phyloP scores from a whole-genome alignment of 495 filamentous ascomycete genomes.

The Annulohypoxylon stygium region DNA sequence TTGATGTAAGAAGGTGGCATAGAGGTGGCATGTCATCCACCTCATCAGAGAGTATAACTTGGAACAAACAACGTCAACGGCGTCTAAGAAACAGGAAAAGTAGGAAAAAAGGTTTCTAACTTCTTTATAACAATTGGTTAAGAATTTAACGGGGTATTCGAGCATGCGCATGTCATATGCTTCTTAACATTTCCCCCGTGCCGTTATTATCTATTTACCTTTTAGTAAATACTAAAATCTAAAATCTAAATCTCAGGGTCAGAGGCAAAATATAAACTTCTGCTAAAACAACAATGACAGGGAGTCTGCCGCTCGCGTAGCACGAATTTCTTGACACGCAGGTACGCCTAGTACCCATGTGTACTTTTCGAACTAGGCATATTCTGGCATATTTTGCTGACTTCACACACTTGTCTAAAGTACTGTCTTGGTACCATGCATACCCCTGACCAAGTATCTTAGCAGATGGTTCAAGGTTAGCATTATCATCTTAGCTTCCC shows the following conservation, averaged over 20 bases:
- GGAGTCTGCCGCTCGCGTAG: not conserved
- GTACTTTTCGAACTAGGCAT: not conserved
- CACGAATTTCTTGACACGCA: not conserved
- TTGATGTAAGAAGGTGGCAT: not conserved
- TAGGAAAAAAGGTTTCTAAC: not conserved
- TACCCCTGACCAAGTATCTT: conserved; percentile 28
- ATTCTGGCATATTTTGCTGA: conserved; percentile 26
- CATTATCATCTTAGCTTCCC: conserved; percentile 3
- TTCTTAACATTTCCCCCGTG: no score
- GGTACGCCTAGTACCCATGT: not conserved
- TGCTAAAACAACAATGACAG: not conserved
- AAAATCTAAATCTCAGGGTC: not conserved
- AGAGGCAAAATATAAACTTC: conserved; percentile 12
- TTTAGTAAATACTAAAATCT: no score
- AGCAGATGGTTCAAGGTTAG: not conserved
- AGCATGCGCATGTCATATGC: no score
- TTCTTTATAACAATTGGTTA: not conserved
- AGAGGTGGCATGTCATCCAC: not conserved
- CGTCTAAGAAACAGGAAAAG: not conserved
- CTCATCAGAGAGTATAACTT: not conserved
- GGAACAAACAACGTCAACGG: not conserved
- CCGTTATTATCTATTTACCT: no score
- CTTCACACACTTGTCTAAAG: conserved; percentile 16
- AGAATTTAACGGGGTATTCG: not conserved
- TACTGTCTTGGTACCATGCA: conserved; percentile 19